Evolutionary conservation across 2,329 filamentous ascomycete species (phyloP).

Genomic region (Aspergillus fumigatiaffinis): DNA sequence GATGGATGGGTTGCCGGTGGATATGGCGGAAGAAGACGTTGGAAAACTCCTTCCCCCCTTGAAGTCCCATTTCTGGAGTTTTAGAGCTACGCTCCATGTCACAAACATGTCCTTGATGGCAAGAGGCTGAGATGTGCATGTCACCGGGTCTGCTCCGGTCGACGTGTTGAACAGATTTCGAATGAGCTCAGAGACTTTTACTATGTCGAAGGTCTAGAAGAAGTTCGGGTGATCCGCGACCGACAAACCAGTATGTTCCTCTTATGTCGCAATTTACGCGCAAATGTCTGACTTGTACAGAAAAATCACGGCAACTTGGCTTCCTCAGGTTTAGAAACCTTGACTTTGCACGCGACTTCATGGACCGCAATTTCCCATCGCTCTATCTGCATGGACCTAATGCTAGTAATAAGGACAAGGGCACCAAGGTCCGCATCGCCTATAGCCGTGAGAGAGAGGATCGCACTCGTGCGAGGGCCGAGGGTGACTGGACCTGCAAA

Average conservation of each 20-base stretch:
- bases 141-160: constrained; percentile 30
- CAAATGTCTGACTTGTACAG: constrained; percentile 28
- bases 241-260: constrained; percentile 50
- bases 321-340: constrained; percentile 53
- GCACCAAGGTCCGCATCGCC: constrained; percentile 48
- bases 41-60: constrained; percentile 33
- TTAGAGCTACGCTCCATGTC: constrained; percentile 14
- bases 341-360: constrained; percentile 49
- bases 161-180: constrained; percentile 49
- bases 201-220: constrained; percentile 51
- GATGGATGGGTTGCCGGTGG: constrained; percentile 47
- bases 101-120: constrained; percentile 22
- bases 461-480: constrained; percentile 43
- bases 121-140: constrained; percentile 39
- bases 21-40: constrained; percentile 51
- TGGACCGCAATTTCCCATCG: constrained; percentile 50
- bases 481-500: constrained; percentile 56
- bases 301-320: constrained; percentile 53
- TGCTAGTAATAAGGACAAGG: constrained; percentile 36
- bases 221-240: constrained; percentile 56
- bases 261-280: not conserved
- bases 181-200: constrained; percentile 52
- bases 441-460: constrained; percentile 54
- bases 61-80: constrained; percentile 11
- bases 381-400: constrained; percentile 48